Evolutionary conservation across 2,329 filamentous ascomycete species (phyloP), one percentile per base, ranked within the genome.

Genomic region (Onygena corvina): DNA sequence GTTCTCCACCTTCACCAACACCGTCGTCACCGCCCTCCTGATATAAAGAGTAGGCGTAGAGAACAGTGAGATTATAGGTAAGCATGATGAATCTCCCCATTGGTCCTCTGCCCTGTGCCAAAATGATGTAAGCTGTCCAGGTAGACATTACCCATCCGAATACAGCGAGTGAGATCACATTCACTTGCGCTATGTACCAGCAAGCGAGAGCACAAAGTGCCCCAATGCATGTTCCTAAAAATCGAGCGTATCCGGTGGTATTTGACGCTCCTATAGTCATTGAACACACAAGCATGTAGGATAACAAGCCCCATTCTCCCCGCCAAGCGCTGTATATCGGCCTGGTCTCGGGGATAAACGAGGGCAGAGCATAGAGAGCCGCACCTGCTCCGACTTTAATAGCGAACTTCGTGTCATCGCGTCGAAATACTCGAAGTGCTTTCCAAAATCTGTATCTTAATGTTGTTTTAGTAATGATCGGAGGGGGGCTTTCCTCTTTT

Each of bases 201-300:
- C 84, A 80, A 8, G 84, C 56, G 27, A 89, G 75, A 0, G 90
- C 86, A 54, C 82, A 82, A 1, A 76, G 62, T 4, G 87, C 88
- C 14, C 92, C 92, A 31, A 93, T 73, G 29, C 87, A 74, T 1
- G 90, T 98, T 50, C 90, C 92, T 6, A 86, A 72, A 61, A 96
- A 90, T 57, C 92, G 81, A 45, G 89, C 81, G 60, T 81, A 80
- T 3, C 88, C 89, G 0, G 90, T 95, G 1, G 90, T 94, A 64
- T 96, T 98, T 20, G 88, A 86, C 5, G 92, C 88, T 23, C 92
- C 92, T 18, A 95, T 90, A 0, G 90, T 98, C 88, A 95, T 96
- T 31, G 86, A 88, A 62, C 89, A 94, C 20, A 98, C 92, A 61
- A 96, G 81, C 90, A 96, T 96, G 71, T 94, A 96, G 0, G 88